phyloP scores from a whole-genome alignment of 2,329 filamentous ascomycete genomes.

The Pestalotiopsis sp. region DNA sequence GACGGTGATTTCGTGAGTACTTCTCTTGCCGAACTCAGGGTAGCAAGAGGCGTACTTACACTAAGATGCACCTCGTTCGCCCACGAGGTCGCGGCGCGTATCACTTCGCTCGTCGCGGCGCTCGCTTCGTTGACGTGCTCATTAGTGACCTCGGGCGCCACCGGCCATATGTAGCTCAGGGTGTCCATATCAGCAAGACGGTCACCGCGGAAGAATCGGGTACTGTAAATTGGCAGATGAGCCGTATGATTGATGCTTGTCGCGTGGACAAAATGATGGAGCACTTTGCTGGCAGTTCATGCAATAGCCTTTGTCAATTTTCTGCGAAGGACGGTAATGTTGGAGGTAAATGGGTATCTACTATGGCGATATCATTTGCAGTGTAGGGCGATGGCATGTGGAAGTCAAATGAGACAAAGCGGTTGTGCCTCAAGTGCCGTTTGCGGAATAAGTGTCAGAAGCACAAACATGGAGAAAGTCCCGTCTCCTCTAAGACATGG shows the following conservation, averaged over 20 bases:
- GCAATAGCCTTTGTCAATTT: not conserved
- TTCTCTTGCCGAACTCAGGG: not conserved
- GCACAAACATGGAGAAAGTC: not conserved
- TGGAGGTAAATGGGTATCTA: not conserved
- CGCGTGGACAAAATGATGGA: not conserved
- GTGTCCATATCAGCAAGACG: not conserved
- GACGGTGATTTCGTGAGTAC: not conserved
- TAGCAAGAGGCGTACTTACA: not conserved
- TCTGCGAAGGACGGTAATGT: not conserved
- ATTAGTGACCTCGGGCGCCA: not conserved
- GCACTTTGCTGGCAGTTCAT: not conserved
- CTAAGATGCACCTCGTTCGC: conserved; percentile 10
- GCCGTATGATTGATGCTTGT: not conserved
- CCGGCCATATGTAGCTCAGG: not conserved
- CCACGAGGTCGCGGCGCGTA: conserved; percentile 8
- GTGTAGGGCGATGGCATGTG: not conserved
- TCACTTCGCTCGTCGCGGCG: not conserved
- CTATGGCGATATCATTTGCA: not conserved
- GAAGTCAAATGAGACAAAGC: not conserved
- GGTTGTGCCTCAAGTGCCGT: not conserved
- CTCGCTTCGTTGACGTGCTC: not conserved
- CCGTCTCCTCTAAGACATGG: too few relatives aligned
- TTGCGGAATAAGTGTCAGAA: not conserved
- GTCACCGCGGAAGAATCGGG: too few relatives aligned
- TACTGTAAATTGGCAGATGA: too few relatives aligned